Base-by-base conservation (phyloP, 2,329 filamentous ascomycete species). In the Macrophomina phaseolina region DNA sequence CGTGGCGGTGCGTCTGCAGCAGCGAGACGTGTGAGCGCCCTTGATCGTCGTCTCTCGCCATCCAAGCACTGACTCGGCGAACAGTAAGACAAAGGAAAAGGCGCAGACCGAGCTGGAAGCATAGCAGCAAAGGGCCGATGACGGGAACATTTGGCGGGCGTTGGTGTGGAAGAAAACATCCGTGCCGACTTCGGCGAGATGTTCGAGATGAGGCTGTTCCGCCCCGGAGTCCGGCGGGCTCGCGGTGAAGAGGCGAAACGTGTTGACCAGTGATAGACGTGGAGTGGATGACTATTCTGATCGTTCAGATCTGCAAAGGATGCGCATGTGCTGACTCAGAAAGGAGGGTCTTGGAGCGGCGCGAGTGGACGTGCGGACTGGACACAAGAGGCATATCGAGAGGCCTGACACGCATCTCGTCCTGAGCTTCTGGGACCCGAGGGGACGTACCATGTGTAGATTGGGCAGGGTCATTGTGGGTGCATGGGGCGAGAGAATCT, bases 1-100 rank as follows among this genome's bases (percentile, higher is more conserved):
- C 1, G n/a, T 63, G 28, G 60, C 60, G 40, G 60, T 63, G 30
- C 34, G 18, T 11, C 60, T 63, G 40, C 60, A 63, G 46, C 46
- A 12, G n/a, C 23, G 60, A 14, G 60, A 63, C 23, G 60, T 14
- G 60, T 63, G 18, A 30, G 58, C 12, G 30, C 14, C 55, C 23
- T 18, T 23, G 36, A 8, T 23, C 18, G 36, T 28, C 2, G 18
- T 12, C 16, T 56, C 1, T 28, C 34, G 5, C 16, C 28, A 32
- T 4, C 23, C 11, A 8, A 16, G 1, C 30, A 36, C 55, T 58
- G 55, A 58, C 55, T 58, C 55, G 6, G 6, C 14, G 11, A 7
- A 42, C 23, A 58, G 55, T 5, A 32, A 52, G 11, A 11, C 28
- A 30, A 52, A 52, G 12, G 49, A 52, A n/a, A 30, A 52, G 14